Base-by-base conservation (phyloP, 2,329 filamentous ascomycete genomes). In the Hypoxylon sp. region DNA sequence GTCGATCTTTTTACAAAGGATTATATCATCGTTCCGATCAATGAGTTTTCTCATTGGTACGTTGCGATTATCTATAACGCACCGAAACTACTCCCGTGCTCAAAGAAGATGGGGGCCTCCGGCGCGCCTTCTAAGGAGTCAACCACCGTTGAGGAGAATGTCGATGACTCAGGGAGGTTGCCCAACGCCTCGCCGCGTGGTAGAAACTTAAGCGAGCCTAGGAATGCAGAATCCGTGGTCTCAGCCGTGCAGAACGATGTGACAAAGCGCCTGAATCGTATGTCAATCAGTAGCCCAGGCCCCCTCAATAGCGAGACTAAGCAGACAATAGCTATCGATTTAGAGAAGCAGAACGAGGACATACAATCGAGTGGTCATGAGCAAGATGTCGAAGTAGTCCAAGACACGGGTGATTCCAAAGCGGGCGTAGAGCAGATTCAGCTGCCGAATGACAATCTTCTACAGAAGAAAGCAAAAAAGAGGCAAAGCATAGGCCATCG, bases 61-160 rank as follows among this genome's bases (percentile, higher is more conserved):
- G 82, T 98, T 69, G 93, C 93, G 12, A 95, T 99, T 59, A 95
- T 99, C 54, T 97, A 93, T 84, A 97, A 99, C 73, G 85, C 95
- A 2, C 86, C 88, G 2, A 89, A 85, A 53, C 82, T 96, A 20
- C 74, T 87, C 6, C 76, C 75, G 1, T 52, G 61, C n/a, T 32
- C 65, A 9, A 65, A 64, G 6, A 38, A 49, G 7, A 42, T 30
- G 0, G 54, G 67, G 18, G 45, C 49, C 11, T 11, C 26, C 16
- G 49, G 51, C 14, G 30, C 11, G 38, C 45, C 7, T 11, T 16
- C 56, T 24, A 61, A 48, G 32, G 53, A 67, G 2, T 44, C 54
- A 6, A 68, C 65, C 18, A 63, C 60, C 11, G 62, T 70, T 54
- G 51, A 61, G 6, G 53, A 61, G 14, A 54, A 59, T 28, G 56